Base-by-base conservation (phyloP, 306 rosid species). In the Neltuma alba region DNA sequence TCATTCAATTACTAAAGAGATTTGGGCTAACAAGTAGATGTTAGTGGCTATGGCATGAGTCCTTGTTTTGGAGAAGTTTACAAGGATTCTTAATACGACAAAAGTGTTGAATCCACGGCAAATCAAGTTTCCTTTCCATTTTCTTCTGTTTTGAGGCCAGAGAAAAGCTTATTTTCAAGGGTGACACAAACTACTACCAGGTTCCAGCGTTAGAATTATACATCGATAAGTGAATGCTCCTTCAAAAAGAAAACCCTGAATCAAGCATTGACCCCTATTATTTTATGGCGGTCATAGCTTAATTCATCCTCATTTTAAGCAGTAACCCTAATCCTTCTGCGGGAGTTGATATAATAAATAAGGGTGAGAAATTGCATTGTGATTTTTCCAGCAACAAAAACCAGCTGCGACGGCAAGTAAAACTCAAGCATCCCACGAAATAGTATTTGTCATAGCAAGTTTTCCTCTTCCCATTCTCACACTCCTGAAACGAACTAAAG, bases 1-100 rank as follows among this genome's bases (percentile, higher is more conserved):
- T 73, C 64, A 68, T 85, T 37, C 76, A 70, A 57, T 64, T 58
- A 79, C 82, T 27, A 55, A 82, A 82, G 8, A 37, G 61, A 80
- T 9, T 3, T 7, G 14, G 28, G 5, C 50, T 11, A 12, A 4
- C 25, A 50, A 23, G 12, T 25, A 21, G 63, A 63, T 50, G 13
- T n/a, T 54, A 20, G 25, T 61, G 40, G 12, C 23, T 4, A 31
- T 62, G 36, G 36, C 41, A 62, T 31, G 23, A 62, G 42, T 37
- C 48, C 50, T 21, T 37, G 47, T 21, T 37, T 21, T 20, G 31
- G 50, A 66, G 48, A 66, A 66, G 72, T 10, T 34, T 0, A 18
- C 30, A 7, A 36, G 23, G 27, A 16, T 34, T 64, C 70, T 21
- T 4, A 64, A 34, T 33, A 15, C 34, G 31, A 36, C 48, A 9